Base-by-base conservation (phyloP, 176 grass and related monocot genomes). In the Carex myosuroides region DNA sequence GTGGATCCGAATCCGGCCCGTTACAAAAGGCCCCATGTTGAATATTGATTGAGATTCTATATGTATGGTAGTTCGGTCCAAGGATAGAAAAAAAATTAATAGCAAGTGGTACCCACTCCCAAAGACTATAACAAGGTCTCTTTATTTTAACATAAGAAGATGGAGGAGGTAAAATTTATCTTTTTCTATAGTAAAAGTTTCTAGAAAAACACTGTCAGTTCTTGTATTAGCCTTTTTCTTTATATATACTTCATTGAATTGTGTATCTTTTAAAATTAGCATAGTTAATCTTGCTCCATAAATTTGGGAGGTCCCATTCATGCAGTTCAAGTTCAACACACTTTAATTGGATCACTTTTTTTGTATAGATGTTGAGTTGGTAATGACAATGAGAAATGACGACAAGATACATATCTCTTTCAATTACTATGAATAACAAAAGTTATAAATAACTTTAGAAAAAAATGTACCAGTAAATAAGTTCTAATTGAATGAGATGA, bases 41-140 rank as follows among this genome's bases (percentile, higher is more conserved):
- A 83, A 83, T 83, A 62, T 83, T 69, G 62, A 63, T 52, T 83
- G 41, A 69, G 81, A 83, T 83, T 83, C 80, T 83, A 5, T 68
- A 6, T 22, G 58, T 26, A 66, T 83, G n/a, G 81, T 66, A 83
- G 81, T 66, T 66, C 16, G 29, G 81, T 32, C 30, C 16, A 24
- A 20, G 81, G 60, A 83, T 57, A 57, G 52, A 57, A 78, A 57
- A 77, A 57, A 18, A 57, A 11, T 30, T 8, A 57, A 78, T 74
- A 21, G 13, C 48, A 9, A 8, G 73, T 55, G 73, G 73, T 42
- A 16, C 52, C 73, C 73, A 78, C 73, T 33, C 6, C 3, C 26
- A 26, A 57, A 78, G 73, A 78, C 26, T 17, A 30, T 7, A 4
- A 44, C 6, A 44, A 44, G 17, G 8, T 17, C 68, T 64, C 18